A percentile compares a stretch with the other conserved stretches of the same genome.
phyloP scores from a whole-genome alignment of 208 protist genomes.

The Vickermania ingenoplastis region DNA sequence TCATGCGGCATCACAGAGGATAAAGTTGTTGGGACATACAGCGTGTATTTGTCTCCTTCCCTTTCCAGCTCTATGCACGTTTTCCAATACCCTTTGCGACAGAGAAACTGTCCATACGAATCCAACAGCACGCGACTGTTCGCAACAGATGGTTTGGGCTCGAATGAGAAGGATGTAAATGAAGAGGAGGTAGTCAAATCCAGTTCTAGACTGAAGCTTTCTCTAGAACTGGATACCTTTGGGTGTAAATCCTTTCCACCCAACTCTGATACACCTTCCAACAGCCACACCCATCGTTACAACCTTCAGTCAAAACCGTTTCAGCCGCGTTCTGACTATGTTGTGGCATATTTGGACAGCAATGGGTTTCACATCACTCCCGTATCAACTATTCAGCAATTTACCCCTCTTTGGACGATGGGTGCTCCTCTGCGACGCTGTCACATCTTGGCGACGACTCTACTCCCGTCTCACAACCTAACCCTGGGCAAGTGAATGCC shows the following conservation, averaged over 20 bases:
- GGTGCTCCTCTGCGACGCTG: too few relatives aligned
- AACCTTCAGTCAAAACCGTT: slow-evolving; percentile 68
- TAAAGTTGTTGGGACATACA: slow-evolving; percentile 70
- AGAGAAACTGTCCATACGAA: slow-evolving; percentile 62
- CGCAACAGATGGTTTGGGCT: slow-evolving; percentile 20
- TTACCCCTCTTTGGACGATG: slow-evolving; percentile 37
- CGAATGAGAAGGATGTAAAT: neutral
- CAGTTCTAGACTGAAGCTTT: slow-evolving; percentile 59
- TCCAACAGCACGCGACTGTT: slow-evolving; percentile 49
- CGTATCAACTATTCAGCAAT: slow-evolving; percentile 41
- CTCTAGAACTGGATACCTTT: slow-evolving; percentile 64
- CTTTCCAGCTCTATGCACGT: slow-evolving; percentile 60
- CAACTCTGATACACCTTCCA: neutral
- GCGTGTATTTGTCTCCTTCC: slow-evolving; percentile 55
- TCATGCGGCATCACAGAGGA: too few relatives aligned
- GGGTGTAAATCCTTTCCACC: slow-evolving; percentile 65
- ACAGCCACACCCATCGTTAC: slow-evolving; percentile 41
- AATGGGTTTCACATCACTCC: slow-evolving; percentile 64
- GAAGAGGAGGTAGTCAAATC: slow-evolving; percentile 15
- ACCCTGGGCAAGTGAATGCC: too few relatives aligned
- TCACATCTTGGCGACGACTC: too few relatives aligned
- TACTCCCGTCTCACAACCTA: too few relatives aligned
- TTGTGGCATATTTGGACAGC: slow-evolving; percentile 36
- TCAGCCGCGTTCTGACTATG: slow-evolving; percentile 49
- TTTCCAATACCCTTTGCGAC: slow-evolving; percentile 80